Evolutionary conservation across 2,329 filamentous ascomycete species (phyloP), one percentile per base, ranked within the genome.

Genomic region (Aspergillus hortae): DNA sequence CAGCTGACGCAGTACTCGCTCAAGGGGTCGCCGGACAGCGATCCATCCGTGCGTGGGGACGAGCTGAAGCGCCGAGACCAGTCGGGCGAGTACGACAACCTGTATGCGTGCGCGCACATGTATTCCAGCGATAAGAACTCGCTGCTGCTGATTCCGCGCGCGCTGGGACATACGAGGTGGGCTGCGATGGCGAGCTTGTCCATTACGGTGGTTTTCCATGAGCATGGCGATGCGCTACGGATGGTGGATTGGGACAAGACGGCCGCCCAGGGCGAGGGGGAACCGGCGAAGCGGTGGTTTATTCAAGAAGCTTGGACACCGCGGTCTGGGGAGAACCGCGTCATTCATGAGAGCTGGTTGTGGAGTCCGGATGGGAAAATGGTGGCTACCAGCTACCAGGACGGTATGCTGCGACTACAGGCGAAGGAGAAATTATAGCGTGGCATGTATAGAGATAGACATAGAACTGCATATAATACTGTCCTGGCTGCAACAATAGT

Each of bases 91-190:
- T 70, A 63, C 46, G 74, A 79, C 30, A 84, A 84, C 56, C 63
- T 84, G 15, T 80, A 83, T 56, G 76, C 80, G 1, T 81, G 78
- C 57, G 80, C 79, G 3, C 81, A 84, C 62, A 68, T 83, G 41
- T 84, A 82, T 59, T 77, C 80, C 0, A 79, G 77, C 32, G 81
- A 83, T 57, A 74, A 77, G 21, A 83, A 83, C 51, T 78, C 77
- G 15, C 65, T 83, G 11, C 77, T 78, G 62, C 65, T 81, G 42
- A 73, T 82, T 2, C 71, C 77, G 2, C 78, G 78, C 19, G 75
- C 79, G 14, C 61, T 79, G n/a, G 74, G 74, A 0, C 64, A 75
- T 21, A 65, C 71, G 35, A 56, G 64, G 6, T 74, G 68, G 53
- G 67, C 62, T 0, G 69, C 70, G 19, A 77, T 80, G 70, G 74